These are phyloP conservation scores for Ophiostoma quercus DNA, from an alignment of 2,329 filamentous ascomycete genomes.

Conservation along the genomic window DNA sequence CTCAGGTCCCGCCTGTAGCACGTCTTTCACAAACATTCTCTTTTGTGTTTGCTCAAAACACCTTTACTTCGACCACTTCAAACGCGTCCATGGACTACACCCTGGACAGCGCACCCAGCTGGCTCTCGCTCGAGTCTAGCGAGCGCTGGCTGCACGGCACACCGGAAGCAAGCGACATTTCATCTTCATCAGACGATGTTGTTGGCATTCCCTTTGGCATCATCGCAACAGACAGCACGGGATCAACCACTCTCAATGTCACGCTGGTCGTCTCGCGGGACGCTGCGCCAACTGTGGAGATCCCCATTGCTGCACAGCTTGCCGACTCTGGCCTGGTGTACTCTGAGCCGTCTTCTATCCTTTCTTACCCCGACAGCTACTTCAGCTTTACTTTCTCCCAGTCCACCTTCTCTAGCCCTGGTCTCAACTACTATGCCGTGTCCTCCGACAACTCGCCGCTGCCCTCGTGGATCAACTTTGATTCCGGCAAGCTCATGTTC, in stretches of 20 bases:
- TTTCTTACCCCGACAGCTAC: constrained; percentile 48
- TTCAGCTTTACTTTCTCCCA: constrained; percentile 51
- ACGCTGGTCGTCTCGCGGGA: constrained; percentile 65
- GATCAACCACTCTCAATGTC: constrained; percentile 58
- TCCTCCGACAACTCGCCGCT: constrained; percentile 74
- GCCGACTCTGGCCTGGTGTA: constrained; percentile 49
- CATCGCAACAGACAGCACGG: constrained; percentile 62
- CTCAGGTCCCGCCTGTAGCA: constrained; percentile 76
- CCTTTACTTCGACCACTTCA: constrained; percentile 56
- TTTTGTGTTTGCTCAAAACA: constrained; percentile 67
- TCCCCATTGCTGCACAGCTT: constrained; percentile 56
- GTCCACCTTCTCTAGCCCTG: constrained; percentile 58
- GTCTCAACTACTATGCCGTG: constrained; percentile 69
- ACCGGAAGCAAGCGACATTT: constrained; percentile 51
- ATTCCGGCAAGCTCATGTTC: constrained; percentile 59
- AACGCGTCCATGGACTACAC: constrained; percentile 56
- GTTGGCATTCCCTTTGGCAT: constrained; percentile 60
- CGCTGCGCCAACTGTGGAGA: constrained; percentile 48
- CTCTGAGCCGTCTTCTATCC: constrained; percentile 55
- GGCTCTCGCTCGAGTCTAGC: constrained; percentile 66
- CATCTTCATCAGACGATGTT: constrained; percentile 39
- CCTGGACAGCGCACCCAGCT: constrained; percentile 60
- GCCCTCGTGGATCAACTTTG: constrained; percentile 79
- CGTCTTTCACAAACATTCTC: constrained; percentile 61
- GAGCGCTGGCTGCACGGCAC: constrained; percentile 65